Evolutionary conservation across 768 basidiomycete genomes (phyloP).

Genomic region (Cystofilobasidium capitatum): DNA sequence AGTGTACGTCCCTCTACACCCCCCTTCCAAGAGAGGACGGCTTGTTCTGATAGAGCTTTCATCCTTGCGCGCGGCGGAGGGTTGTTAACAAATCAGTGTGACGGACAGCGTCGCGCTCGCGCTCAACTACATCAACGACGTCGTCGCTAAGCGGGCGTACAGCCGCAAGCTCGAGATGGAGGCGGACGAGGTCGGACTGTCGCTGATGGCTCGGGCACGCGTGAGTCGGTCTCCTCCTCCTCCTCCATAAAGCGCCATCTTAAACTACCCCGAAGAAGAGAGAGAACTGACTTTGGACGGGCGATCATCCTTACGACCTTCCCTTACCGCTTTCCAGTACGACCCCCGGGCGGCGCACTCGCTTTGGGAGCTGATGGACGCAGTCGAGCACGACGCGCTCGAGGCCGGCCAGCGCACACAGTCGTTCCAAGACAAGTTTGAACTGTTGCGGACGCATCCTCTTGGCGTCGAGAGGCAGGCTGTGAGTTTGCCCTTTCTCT

Average conservation of each 20-base stretch:
- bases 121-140: constrained; percentile 26
- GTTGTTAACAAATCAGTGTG: no score
- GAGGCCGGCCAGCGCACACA: constrained; percentile 31
- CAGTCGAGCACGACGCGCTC: constrained; percentile 41
- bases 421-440: constrained; percentile 38
- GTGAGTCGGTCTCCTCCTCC: neutral
- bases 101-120: constrained; percentile 19
- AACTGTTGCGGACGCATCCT: constrained; percentile 43
- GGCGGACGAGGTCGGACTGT: constrained; percentile 43
- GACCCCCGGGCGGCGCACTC: constrained; percentile 41
- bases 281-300: no score
- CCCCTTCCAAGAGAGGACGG: no score
- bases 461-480: constrained; percentile 40
- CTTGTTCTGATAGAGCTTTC: neutral
- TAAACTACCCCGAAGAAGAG: no score
- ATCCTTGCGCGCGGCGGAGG: constrained; percentile 32
- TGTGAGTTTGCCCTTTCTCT: constrained; percentile 26
- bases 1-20: constrained; percentile 31
- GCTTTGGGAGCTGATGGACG: constrained; percentile 44
- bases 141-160: constrained; percentile 42
- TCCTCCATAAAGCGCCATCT: no score
- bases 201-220: constrained; percentile 44
- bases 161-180: constrained; percentile 45
- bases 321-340: constrained; percentile 29
- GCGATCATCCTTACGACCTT: no score